Conservation (phyloP, 1,284 basidiomycete species). For the Leucoagaricus sp. region DNA sequence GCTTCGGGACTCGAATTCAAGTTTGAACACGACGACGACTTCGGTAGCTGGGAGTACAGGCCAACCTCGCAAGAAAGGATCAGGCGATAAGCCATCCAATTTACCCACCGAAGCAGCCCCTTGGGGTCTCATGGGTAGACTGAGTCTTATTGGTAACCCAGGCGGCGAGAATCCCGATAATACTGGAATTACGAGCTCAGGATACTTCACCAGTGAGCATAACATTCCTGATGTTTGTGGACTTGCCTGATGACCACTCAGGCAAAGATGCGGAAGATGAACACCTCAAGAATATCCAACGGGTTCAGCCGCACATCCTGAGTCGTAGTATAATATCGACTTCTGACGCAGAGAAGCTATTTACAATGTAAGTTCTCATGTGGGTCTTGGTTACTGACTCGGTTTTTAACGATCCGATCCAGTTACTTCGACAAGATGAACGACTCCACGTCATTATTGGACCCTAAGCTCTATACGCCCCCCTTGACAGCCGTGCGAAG, state of each 20-base stretch:
- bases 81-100: slow-evolving; percentile 48
- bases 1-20: slow-evolving; percentile 36
- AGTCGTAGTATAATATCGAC: slow-evolving; percentile 68
- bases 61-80: slow-evolving; percentile 30
- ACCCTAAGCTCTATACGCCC: slow-evolving; percentile 75
- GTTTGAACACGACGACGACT: slow-evolving; percentile 32
- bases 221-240: background rate
- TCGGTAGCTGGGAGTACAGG: slow-evolving; percentile 19
- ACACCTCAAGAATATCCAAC: background rate
- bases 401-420: slow-evolving; percentile 13
- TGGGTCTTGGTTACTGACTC: background rate
- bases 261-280: background rate
- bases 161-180: slow-evolving; percentile 43
- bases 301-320: slow-evolving; percentile 48
- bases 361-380: slow-evolving; percentile 62
- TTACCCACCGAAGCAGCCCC: slow-evolving; percentile 64
- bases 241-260: slow-evolving; percentile 39
- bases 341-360: slow-evolving; percentile 74
- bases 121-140: slow-evolving; percentile 68
- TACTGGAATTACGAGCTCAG: slow-evolving; percentile 61
- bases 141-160: slow-evolving; percentile 48
- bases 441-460: slow-evolving; percentile 66
- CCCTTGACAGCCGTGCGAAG: slow-evolving; percentile 72
- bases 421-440: slow-evolving; percentile 82
- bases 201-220: slow-evolving; percentile 69